Base-by-base conservation (phyloP, 495 filamentous ascomycete genomes). In the Lasiosphaeria ovina region DNA sequence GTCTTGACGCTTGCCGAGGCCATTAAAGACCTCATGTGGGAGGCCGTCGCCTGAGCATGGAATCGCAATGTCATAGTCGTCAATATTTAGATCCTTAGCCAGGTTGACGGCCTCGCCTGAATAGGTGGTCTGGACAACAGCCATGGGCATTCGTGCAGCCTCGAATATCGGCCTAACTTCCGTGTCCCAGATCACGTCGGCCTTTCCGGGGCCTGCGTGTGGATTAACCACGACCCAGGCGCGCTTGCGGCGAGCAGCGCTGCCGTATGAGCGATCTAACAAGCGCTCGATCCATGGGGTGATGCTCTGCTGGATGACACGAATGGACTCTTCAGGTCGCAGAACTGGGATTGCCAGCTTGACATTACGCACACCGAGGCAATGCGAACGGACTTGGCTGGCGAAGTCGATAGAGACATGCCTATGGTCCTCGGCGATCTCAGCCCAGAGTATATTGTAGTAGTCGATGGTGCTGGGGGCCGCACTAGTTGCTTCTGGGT, bases 11-110 rank as follows among this genome's bases (percentile, higher is more conserved):
- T 87, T 88, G 14, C 80, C 91, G 31, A 98, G 69, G 7, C 94
- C 94, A 69, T 98, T 98, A 79, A 96, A 96, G 11, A 97, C 89
- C 73, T 98, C 93, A 67, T 96, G 88, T 0, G 91, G 90, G 16
- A 97, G 70, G 10, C 94, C 94, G 65, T 98, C 94, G 3, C 94
- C 94, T 8, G 93, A 97, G 67, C 92, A 96, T 62, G 89, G 89
- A 11, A 94, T 84, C 6, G 97, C 82, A 5, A 90, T 85, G 75
- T 98, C 94, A 67, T 84, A 95, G 3, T 81, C 82, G 24, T 90
- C 81, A 17, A 90, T 83, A 69, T 97, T 87, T n/a, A 97, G 72
- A 14, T 88, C 80, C 68, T 90, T 80, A 36, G 87, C 85, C 63
- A 98, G 89, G 42, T 91, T 85, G 3, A 87, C 81, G 3, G 89